Evolutionary conservation across 495 filamentous ascomycete genomes (phyloP).

Genomic region (Tuber indicum): DNA sequence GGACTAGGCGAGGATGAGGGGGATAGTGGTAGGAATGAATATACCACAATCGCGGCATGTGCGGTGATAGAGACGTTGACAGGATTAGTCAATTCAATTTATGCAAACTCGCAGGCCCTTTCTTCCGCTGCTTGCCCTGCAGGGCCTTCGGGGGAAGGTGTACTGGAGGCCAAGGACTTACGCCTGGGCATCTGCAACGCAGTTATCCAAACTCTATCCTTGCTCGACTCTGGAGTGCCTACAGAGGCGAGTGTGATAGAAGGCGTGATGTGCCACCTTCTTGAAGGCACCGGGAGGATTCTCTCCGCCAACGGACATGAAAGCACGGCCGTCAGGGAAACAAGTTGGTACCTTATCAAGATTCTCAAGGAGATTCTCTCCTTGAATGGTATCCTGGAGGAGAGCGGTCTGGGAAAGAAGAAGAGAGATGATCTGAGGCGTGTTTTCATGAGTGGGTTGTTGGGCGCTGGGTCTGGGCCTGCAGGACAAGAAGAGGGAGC

Average conservation of each 20-base stretch:
- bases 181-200: conserved; percentile 26
- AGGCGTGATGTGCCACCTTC: conserved; percentile 17
- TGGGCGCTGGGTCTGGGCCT: conserved; percentile 5
- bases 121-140: conserved; percentile 10
- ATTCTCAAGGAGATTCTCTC: conserved; percentile 21
- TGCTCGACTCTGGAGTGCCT: neutral
- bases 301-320: conserved; percentile 8
- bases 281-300: conserved; percentile 13
- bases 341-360: conserved; percentile 35
- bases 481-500: neutral
- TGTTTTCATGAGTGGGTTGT: conserved; percentile 16
- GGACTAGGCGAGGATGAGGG: neutral
- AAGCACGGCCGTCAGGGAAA: conserved; percentile 16
- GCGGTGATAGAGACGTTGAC: conserved; percentile 17
- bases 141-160: neutral
- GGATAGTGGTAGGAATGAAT: conserved; percentile 5
- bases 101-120: conserved; percentile 15
- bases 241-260: conserved; percentile 30
- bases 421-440: conserved; percentile 17
- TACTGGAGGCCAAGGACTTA: conserved; percentile 10
- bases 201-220: conserved; percentile 16
- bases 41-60: conserved; percentile 14
- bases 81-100: conserved; percentile 15
- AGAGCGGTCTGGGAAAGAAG: conserved; percentile 12
- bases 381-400: neutral